Base-by-base conservation (phyloP, 441 rosid genomes). In the Eutrema salsugineum region DNA sequence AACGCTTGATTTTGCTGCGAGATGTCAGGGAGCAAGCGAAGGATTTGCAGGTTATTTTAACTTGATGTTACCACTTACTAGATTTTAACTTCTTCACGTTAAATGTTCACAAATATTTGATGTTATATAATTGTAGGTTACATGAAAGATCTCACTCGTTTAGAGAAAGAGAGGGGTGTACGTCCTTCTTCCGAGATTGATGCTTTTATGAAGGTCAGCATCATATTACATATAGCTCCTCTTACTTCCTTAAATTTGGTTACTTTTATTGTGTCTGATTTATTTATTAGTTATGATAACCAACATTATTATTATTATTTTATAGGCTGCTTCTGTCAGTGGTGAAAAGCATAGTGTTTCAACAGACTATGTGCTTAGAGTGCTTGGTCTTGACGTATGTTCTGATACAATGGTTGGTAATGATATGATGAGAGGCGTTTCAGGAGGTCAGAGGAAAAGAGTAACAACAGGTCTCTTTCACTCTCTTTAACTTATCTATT, bases 351-450 rank as follows among this genome's bases (percentile, higher is more conserved):
- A 93, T 73, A 91, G 86, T 78, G 60, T 94, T 42, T 86, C 92
- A 4, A 90, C 97, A 14, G 97, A 94, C 71, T 94, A 94, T 47
- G 82, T 90, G 67, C 77, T 94, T 53, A 87, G 84, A 80, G 86
- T 94, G 70, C 97, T 94, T 77, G 99, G 97, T 66, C 97, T 94
- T 64, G 97, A 91, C 69, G 63, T 87, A 42, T 94, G 99, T 77
- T 80, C 97, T 35, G 97, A 94, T 60, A 94, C 99, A 14, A 59
- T 85, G 39, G 97, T 91, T 35, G 99, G 99, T 35, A 91, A 75
- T 75, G 99, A 94, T 56, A 94, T 94, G 97, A 79, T 88, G 71
- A 86, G 97, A 83, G 99, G 99, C 28, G 93, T 94, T 76, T 94
- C 99, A 6, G 97, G 99, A 53, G 99, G 99, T 61, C 99, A 91